Evolutionary conservation across 306 rosid species (phyloP), one percentile per base, ranked within the genome.

Genomic region (Begonia loranthoides): DNA sequence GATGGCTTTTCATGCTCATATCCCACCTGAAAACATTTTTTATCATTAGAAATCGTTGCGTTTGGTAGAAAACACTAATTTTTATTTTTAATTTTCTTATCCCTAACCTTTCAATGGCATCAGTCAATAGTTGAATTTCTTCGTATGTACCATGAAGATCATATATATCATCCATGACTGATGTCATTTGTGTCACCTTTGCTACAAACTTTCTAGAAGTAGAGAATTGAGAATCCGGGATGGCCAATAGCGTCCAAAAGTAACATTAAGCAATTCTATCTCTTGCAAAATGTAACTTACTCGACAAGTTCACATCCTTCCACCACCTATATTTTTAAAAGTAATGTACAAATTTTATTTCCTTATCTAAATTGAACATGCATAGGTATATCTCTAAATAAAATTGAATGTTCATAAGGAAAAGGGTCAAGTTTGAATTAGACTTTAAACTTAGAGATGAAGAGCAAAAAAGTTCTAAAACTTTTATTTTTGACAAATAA

Each of bases 111-210:
- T 43, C 47, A 43, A 43, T 43, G 13, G 15, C 47, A 3, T 43
- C 47, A 0, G 78, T 69, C 40, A 79, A 71, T 11, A 66, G 57
- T 8, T 66, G 55, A 11, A 75, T 76, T 49, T 75, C 81, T 62
- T 75, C 63, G 57, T 62, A 0, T 8, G 67, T 75, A 8, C 67
- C 82, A 22, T 72, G 55, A 2, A 51, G 56, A 60, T 74, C 84
- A 52, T 70, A 75, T 7, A 66, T 69, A 28, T 75, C 87, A 64
- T 79, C 78, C 5, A 73, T 11, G 10, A 40, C 13, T 5, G 65
- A 49, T n/a, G 43, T 12, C 15, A 68, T 39, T 1, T 33, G 24
- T 12, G 65, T 4, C 13, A 77, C 54, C 64, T 74, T 71, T 5
- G 63, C 39, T 7, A 19, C 22, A 5, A 66, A 53, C 8, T 19